Evolutionary conservation across 2,329 filamentous ascomycete species (phyloP).

Genomic region (Pseudopyricularia cyperi): DNA sequence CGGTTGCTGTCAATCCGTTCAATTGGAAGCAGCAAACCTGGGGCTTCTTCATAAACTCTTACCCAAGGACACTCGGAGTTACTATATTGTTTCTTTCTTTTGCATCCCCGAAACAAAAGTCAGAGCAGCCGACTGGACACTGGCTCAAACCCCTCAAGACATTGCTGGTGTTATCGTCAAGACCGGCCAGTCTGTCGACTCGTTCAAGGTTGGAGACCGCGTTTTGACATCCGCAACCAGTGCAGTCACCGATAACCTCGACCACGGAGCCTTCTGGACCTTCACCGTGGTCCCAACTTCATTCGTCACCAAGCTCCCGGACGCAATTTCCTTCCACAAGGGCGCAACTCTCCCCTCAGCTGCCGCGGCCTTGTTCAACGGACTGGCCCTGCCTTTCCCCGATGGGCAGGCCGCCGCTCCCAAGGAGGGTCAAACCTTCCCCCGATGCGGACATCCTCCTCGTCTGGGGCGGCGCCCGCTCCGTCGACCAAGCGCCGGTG

Average conservation of each 20-base stretch:
- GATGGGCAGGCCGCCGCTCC: neutral
- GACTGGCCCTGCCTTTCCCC: neutral
- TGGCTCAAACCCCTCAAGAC: neutral
- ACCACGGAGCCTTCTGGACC: constrained; percentile 6
- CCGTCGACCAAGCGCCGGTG: constrained; percentile 1
- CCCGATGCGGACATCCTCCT: neutral
- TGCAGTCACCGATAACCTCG: constrained; percentile 5
- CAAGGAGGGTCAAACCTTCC: neutral
- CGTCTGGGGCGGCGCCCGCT: constrained; percentile 5
- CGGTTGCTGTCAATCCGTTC: constrained; percentile 14
- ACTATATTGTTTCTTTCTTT: neutral
- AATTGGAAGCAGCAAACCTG: constrained; percentile 13
- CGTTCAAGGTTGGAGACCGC: constrained; percentile 11
- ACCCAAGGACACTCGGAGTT: constrained; percentile 11
- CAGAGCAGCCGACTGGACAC: constrained; percentile 5
- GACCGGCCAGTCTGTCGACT: constrained; percentile 7
- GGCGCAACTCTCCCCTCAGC: neutral
- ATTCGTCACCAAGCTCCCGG: neutral
- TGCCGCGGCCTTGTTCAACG: neutral
- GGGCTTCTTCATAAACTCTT: constrained; percentile 13
- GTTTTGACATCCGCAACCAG: constrained; percentile 5
- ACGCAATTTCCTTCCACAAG: neutral
- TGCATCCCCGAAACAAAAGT: neutral
- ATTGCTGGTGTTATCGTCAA: constrained; percentile 8
- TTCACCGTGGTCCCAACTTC: constrained; percentile 2